Base-by-base conservation (phyloP, 1,284 basidiomycete species). In the Salmacisia buchloeana region DNA sequence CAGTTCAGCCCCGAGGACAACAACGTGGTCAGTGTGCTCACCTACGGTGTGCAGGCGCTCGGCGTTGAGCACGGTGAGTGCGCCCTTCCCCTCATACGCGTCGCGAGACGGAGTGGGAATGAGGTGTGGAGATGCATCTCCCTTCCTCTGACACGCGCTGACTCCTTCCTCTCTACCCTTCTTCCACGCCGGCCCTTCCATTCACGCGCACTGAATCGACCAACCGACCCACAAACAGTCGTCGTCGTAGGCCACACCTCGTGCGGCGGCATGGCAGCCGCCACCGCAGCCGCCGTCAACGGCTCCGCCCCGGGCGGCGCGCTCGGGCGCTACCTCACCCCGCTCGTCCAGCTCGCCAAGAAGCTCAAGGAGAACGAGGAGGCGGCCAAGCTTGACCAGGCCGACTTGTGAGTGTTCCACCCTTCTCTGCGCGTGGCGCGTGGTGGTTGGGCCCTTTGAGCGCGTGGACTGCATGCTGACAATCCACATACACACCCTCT, bases 41-140 rank as follows among this genome's bases (percentile, higher is more conserved):
- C 86, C 7, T 97, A 89, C 80, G 93, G 90, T 7, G 84, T 97
- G 41, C 84, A 86, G 69, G 83, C 85, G 70, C 83, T 96, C 63
- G 88, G 89, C 63, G 88, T 94, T 45, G 84, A 90, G 80, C 89
- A 97, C 82, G 85, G 90, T 91, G 75, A 76, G 84, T 84, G 71
- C 64, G 74, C 68, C n/a, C n/a, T n/a, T n/a, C n/a, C n/a, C n/a
- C n/a, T n/a, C n/a, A n/a, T n/a, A n/a, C n/a, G 79, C 76, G 10
- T n/a, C 38, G 10, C n/a, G 38, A 39, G n/a, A 39, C 10, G 38
- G n/a, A 39, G 33, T 7, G 59, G 57, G n/a, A n/a, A n/a, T n/a
- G n/a, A n/a, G n/a, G n/a, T n/a, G n/a, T n/a, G n/a, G n/a, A n/a
- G n/a, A n/a, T n/a, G n/a, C n/a, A n/a, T n/a, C n/a, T n/a, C n/a